phyloP scores from a whole-genome alignment of 768 basidiomycete species.

The Tricholoma hemisulphureum region DNA sequence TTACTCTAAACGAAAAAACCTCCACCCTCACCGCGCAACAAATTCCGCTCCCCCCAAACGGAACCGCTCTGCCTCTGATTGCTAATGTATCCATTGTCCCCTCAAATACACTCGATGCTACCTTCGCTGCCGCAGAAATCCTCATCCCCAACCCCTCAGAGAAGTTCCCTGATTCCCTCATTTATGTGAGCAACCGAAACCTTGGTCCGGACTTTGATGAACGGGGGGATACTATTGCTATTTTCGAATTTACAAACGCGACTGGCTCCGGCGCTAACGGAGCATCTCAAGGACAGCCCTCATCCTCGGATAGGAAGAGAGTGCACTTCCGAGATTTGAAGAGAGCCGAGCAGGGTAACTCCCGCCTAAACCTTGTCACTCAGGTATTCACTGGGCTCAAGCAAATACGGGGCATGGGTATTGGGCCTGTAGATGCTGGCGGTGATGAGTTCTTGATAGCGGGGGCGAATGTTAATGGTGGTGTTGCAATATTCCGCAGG shows the following conservation, averaged over 20 bases:
- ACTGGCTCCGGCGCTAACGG: slow-evolving; percentile 3
- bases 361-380: slow-evolving; percentile 37
- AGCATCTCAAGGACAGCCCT: background rate
- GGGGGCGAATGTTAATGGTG: slow-evolving; percentile 49
- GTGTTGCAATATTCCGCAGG: slow-evolving; percentile 57
- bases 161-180: slow-evolving; percentile 43
- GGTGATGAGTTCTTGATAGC: slow-evolving; percentile 54
- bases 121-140: slow-evolving; percentile 53
- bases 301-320: background rate
- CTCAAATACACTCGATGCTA: slow-evolving; percentile 34
- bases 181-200: slow-evolving; percentile 61
- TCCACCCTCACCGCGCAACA: slow-evolving; percentile 52
- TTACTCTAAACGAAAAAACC: slow-evolving; percentile 50
- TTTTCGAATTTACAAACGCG: slow-evolving; percentile 43
- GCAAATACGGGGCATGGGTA: slow-evolving; percentile 54
- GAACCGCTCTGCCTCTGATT: slow-evolving; percentile 42
- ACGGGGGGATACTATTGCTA: slow-evolving; percentile 56
- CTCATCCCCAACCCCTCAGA: slow-evolving; percentile 44
- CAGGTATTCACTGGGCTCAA: slow-evolving; percentile 55
- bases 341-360: background rate
- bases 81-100: slow-evolving; percentile 47
- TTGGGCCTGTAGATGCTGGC: slow-evolving; percentile 40
- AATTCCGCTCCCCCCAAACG: slow-evolving; percentile 48
- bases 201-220: slow-evolving; percentile 43
- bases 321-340: background rate